Base-by-base conservation (phyloP, 2,329 filamentous ascomycete genomes). In the Aspergillus intermedius region DNA sequence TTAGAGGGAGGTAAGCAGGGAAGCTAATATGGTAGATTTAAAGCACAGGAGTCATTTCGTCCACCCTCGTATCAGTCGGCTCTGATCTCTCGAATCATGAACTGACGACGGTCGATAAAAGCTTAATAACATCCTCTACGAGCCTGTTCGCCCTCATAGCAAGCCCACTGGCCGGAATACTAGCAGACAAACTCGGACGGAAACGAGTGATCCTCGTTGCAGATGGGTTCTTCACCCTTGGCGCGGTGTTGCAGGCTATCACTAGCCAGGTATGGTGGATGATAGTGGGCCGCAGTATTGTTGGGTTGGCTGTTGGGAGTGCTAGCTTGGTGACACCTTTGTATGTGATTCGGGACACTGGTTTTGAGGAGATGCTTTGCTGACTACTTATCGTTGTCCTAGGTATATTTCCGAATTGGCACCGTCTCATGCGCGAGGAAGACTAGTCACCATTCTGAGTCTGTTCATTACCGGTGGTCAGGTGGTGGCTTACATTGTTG, bases 401-500 rank as follows among this genome's bases (percentile, higher is more conserved):
- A 74, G 75, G 41, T 95, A 95, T 69, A 91, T 96, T 51, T 85
- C 87, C 7, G 91, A 97, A 68, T 74, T 95, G 10, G 83, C 88
- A 3, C 91, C 91, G 0, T 81, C 87, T 1, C 77, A 81, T 19
- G 81, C 87, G 52, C 76, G 91, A 47, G 91, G 91, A 12, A 75
- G 87, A 37, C 73, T 97, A 37, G 86, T 96, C 3, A 94, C 89
- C 1, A 80, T 93, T 48, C 84, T 88, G 50, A 82, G 86, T 22
- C 72, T 96, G 19, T 90, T 94, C 57, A 85, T 96, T 49, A 95
- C 91, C 0, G 75, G 87, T 9, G 91, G 91, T 0, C 91, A 96
- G 69, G 87, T 95, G 2, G 80, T 94, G 17, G 91, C 91, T 2
- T 96, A 96, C 67, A 65, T 94, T 1, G 72, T 90, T 5, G 91